Percentiles rank a stretch among this genome's conserved stretches.
Conservation (phyloP, 495 filamentous ascomycete genomes). For the Penicillium verhagenii region DNA sequence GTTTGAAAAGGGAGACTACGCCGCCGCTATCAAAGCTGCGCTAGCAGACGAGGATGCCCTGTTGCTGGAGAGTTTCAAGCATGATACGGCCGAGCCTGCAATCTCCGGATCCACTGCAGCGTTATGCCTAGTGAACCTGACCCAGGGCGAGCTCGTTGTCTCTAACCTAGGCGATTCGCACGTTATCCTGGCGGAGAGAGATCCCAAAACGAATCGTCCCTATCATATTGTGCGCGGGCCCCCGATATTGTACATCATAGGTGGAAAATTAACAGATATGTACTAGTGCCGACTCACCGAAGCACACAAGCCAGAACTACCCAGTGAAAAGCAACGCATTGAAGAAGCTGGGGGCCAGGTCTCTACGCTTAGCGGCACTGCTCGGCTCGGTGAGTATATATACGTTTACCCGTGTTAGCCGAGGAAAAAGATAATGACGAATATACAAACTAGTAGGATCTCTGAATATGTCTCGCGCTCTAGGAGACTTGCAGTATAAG, state of each 20-base stretch:
- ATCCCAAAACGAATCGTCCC: slow-evolving; percentile 28
- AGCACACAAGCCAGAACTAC: slow-evolving; percentile 36
- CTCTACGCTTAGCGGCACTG: slow-evolving; percentile 22
- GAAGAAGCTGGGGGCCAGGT: slow-evolving; percentile 37
- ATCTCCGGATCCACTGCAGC: slow-evolving; percentile 39
- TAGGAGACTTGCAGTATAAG: slow-evolving; percentile 47
- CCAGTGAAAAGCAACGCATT: slow-evolving; percentile 34
- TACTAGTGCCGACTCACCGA: slow-evolving; percentile 36
- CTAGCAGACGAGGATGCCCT: slow-evolving; percentile 40
- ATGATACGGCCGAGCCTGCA: slow-evolving; percentile 26
- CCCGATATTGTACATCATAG: background rate
- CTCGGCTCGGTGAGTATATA: slow-evolving; percentile 33
- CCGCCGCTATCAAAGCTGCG: slow-evolving; percentile 33
- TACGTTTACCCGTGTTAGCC: background rate
- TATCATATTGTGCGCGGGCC: slow-evolving; percentile 28
- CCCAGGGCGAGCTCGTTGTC: slow-evolving; percentile 33
- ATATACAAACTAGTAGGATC: slow-evolving; percentile 29
- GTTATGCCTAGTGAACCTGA: slow-evolving; percentile 37
- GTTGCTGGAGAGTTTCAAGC: slow-evolving; percentile 28
- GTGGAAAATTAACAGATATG: slow-evolving; percentile 6
- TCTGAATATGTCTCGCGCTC: slow-evolving; percentile 44
- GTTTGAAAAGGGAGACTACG: slow-evolving; percentile 31
- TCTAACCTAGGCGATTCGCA: slow-evolving; percentile 45
- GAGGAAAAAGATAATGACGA: background rate
- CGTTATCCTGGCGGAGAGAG: slow-evolving; percentile 35